These are phyloP conservation scores for Cryptococcus hybrid DNA, from an alignment of 1,284 basidiomycete species.

Conservation along the genomic window DNA sequence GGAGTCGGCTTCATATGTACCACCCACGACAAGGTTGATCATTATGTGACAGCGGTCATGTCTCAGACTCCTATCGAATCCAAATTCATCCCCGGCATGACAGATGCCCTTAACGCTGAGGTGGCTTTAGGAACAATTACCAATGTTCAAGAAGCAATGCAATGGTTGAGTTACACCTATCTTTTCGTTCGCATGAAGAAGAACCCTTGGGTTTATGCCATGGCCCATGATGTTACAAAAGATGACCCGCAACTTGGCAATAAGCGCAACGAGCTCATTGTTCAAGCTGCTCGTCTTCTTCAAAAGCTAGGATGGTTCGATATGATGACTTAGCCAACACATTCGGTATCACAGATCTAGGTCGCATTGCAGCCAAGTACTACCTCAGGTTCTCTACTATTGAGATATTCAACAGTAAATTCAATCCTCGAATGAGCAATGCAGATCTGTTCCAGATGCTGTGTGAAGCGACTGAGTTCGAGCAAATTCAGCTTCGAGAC, in stretches of 20 bases:
- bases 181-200: constrained; percentile 93
- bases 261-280: constrained; percentile 72
- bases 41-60: constrained; percentile 87
- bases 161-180: constrained; percentile 98
- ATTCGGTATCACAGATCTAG: constrained; percentile 80
- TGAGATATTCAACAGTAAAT: constrained; percentile 81
- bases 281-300: constrained; percentile 67
- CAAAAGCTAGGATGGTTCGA: constrained; percentile 75
- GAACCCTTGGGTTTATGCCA: constrained; percentile 91
- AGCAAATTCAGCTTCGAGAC: constrained; percentile 92
- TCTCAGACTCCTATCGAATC: constrained; percentile 98
- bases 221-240: constrained; percentile 66
- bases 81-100: constrained; percentile 81
- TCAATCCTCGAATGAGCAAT: constrained; percentile 85
- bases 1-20: constrained; percentile 98
- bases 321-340: constrained; percentile 64
- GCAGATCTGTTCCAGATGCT: constrained; percentile 88
- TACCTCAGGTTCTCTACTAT: constrained; percentile 88
- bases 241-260: constrained; percentile 77
- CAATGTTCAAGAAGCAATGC: constrained; percentile 80
- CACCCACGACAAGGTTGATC: constrained; percentile 84
- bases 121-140: constrained; percentile 93
- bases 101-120: constrained; percentile 94
- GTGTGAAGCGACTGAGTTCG: constrained; percentile 91
- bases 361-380: constrained; percentile 93